A percentile compares a stretch with the other conserved stretches of the same genome.
Conservation (phyloP, 2,329 filamentous ascomycete genomes). For the Colletotrichum salicis region DNA sequence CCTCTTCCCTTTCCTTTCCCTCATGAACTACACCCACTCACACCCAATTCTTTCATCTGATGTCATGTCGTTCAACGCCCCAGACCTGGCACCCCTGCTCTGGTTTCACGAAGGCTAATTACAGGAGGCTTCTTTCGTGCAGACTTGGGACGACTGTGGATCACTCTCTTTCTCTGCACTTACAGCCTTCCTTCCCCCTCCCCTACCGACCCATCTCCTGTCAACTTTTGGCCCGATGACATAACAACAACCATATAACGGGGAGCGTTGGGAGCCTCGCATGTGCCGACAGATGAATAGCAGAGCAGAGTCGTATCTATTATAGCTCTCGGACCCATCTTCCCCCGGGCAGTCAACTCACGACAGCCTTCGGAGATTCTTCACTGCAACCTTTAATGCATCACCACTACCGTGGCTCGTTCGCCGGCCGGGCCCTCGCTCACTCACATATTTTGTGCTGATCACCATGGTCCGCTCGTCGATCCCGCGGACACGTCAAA, state of each 20-base stretch:
- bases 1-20: not conserved
- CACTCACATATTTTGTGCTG: conserved; percentile 1
- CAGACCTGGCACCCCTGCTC: conserved; percentile 20
- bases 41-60: conserved; percentile 20
- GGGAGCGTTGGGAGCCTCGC: not conserved
- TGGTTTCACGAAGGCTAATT: conserved; percentile 33
- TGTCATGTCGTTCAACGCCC: conserved; percentile 24
- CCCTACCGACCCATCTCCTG: not conserved
- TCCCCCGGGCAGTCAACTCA: not conserved
- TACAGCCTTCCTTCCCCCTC: conserved; percentile 3
- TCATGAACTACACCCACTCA: not conserved
- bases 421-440: not conserved
- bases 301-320: not conserved
- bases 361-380: conserved; percentile 2
- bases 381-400: conserved; percentile 4
- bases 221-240: conserved; percentile 6
- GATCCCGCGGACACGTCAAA: conserved; percentile 23
- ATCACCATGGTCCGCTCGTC: conserved; percentile 5
- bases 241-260: not conserved
- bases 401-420: not conserved
- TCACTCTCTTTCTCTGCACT: not conserved
- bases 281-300: not conserved
- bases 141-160: conserved; percentile 31
- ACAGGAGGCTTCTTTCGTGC: conserved; percentile 26
- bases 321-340: not conserved